Conservation (phyloP, 2,329 filamentous ascomycete species). For the Fusarium musae region DNA sequence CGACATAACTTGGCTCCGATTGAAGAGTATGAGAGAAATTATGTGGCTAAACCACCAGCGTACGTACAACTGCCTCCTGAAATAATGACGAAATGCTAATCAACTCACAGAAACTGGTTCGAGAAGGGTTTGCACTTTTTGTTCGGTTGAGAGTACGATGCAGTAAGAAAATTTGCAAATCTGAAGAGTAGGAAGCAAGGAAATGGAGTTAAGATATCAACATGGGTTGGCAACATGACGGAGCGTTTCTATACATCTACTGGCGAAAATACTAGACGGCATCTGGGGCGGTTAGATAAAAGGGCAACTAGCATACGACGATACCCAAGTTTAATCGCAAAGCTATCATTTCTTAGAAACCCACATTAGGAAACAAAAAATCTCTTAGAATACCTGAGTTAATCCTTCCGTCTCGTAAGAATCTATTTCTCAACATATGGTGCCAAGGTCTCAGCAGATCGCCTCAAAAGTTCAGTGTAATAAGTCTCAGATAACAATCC, state of each 20-base stretch:
- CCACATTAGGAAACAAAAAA: fast-evolving
- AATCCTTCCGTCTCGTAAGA: neutral
- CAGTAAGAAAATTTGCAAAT: neutral
- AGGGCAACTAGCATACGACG: neutral
- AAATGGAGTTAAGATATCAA: too few species aligned
- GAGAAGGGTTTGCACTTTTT: slow-evolving; percentile 10
- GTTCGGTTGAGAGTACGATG: neutral
- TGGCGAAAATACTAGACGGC: neutral
- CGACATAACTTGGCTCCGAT: neutral
- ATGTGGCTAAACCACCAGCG: slow-evolving; percentile 7
- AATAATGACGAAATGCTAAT: fast-evolving
- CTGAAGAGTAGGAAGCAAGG: too few species aligned
- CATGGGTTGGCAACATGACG: neutral
- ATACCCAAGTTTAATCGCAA: neutral
- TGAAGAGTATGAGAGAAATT: slow-evolving; percentile 11
- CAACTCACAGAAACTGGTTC: neutral
- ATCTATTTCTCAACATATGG: neutral
- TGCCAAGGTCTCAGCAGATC: slow-evolving; percentile 18
- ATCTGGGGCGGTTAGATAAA: neutral
- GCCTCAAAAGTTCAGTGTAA: slow-evolving; percentile 16
- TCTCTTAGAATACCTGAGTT: neutral
- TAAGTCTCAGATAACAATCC: slow-evolving; percentile 22
- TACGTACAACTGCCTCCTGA: neutral
- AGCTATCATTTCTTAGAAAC: neutral
- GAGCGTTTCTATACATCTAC: neutral